A percentile compares a stretch with the other conserved stretches of the same genome.
phyloP scores from a whole-genome alignment of 345 rosid species.

The Eutrema yunnanense region DNA sequence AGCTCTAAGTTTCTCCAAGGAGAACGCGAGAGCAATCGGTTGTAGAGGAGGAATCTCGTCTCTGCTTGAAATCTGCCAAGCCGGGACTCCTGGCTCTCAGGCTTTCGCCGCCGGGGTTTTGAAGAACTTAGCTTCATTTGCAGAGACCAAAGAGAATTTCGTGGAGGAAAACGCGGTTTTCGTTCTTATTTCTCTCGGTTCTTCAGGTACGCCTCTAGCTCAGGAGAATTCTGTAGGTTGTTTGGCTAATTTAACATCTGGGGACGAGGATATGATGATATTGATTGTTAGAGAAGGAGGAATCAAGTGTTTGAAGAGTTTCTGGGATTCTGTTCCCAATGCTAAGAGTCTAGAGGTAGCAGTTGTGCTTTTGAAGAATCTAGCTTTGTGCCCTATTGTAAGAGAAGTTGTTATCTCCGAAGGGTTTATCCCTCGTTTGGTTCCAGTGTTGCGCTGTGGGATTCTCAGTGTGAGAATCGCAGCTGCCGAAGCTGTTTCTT shows the following conservation, averaged over 20 bases:
- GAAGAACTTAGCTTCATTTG: slow-evolving; percentile 54
- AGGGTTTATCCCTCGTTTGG: slow-evolving; percentile 53
- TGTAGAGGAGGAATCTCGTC: slow-evolving; percentile 87
- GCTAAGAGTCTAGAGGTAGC: slow-evolving; percentile 58
- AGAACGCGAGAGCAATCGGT: slow-evolving; percentile 77
- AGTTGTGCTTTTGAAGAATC: slow-evolving; percentile 43
- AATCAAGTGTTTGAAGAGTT: slow-evolving; percentile 60
- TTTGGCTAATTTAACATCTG: slow-evolving; percentile 54
- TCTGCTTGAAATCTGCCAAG: slow-evolving; percentile 69
- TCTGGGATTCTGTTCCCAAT: slow-evolving; percentile 63
- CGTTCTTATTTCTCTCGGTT: slow-evolving; percentile 53
- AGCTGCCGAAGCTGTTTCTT: slow-evolving; percentile 57
- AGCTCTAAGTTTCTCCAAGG: slow-evolving; percentile 62
- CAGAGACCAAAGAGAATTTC: slow-evolving; percentile 64
- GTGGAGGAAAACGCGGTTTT: slow-evolving; percentile 59
- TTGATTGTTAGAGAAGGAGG: slow-evolving; percentile 60
- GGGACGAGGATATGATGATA: slow-evolving; percentile 56
- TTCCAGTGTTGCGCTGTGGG: slow-evolving; percentile 50
- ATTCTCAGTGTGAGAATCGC: slow-evolving; percentile 64
- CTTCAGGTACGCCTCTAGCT: slow-evolving; percentile 68
- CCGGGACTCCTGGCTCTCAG: slow-evolving; percentile 79
- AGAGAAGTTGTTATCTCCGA: slow-evolving; percentile 62
- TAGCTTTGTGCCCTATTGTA: slow-evolving; percentile 49
- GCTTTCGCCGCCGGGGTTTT: slow-evolving; percentile 82
- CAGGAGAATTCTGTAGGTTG: slow-evolving; percentile 81